Conservation (phyloP, 192 early-diverging fungal genomes). For the Diversispora epigaea region DNA sequence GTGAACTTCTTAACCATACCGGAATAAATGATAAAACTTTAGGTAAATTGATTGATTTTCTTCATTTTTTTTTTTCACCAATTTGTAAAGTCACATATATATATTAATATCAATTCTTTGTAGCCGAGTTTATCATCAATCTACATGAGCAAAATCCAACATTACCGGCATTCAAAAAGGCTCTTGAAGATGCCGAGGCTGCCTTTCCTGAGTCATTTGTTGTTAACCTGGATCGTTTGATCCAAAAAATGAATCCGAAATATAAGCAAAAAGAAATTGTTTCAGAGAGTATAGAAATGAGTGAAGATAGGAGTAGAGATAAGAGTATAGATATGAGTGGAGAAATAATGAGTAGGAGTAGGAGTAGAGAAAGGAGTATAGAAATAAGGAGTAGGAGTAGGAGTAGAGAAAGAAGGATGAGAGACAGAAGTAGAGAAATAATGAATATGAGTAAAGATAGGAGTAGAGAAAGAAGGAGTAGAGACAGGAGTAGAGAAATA, state of each 20-base stretch:
- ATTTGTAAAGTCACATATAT: too few relatives aligned
- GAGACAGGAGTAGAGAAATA: too few relatives aligned
- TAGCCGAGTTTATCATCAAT: slow-evolving; percentile 91
- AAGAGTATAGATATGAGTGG: too few relatives aligned
- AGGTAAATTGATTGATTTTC: slow-evolving; percentile 37
- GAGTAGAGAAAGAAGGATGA: slow-evolving; percentile 38
- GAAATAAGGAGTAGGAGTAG: slow-evolving; percentile 18
- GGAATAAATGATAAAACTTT: slow-evolving; percentile 84
- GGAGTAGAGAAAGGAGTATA: slow-evolving; percentile 33
- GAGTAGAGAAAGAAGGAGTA: slow-evolving; percentile 27
- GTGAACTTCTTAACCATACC: slow-evolving; percentile 90
- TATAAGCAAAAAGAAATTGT: slow-evolving; percentile 35
- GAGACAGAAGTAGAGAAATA: slow-evolving; percentile 31
- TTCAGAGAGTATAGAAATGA: slow-evolving; percentile 19
- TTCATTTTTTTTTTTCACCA: neutral
- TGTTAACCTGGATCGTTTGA: slow-evolving; percentile 82
- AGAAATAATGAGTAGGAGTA: too few relatives aligned
- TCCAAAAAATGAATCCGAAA: slow-evolving; percentile 78
- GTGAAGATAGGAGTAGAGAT: neutral
- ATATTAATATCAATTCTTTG: neutral
- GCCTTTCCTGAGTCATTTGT: slow-evolving; percentile 86
- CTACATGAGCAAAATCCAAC: slow-evolving; percentile 71
- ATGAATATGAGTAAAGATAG: slow-evolving; percentile 30
- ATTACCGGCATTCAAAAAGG: slow-evolving; percentile 64
- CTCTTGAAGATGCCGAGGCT: slow-evolving; percentile 67